These are phyloP conservation scores for Phialemoniopsis sp. DNA, from an alignment of 2,329 filamentous ascomycete genomes.

Conservation along the genomic window DNA sequence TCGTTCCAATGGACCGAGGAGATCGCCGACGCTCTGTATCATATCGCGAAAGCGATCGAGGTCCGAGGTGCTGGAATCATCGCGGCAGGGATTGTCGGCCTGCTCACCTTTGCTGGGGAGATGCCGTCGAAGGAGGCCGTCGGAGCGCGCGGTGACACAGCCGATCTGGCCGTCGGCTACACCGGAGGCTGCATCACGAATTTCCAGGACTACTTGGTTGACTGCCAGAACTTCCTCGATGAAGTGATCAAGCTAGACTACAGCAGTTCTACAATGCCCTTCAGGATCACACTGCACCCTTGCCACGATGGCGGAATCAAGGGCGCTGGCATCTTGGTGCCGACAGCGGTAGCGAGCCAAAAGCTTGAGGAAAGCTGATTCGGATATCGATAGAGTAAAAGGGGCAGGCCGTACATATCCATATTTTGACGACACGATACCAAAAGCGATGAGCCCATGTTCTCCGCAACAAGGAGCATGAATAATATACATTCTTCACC, in stretches of 20 bases:
- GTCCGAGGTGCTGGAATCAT: constrained; percentile 69
- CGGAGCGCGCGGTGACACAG: constrained; percentile 10
- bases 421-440: too few species aligned
- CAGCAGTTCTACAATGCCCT: constrained; percentile 24
- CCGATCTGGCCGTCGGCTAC: constrained; percentile 71
- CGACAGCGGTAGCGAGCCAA: constrained; percentile 28
- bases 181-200: constrained; percentile 78
- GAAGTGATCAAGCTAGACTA: constrained; percentile 38
- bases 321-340: constrained; percentile 57
- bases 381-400: too few species aligned
- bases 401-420: too few species aligned
- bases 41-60: constrained; percentile 67
- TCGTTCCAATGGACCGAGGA: constrained; percentile 60
- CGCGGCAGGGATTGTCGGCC: constrained; percentile 66
- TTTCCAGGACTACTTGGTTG: constrained; percentile 68
- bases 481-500: too few species aligned
- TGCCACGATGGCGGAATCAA: constrained; percentile 61
- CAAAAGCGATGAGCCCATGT: too few species aligned
- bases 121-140: constrained; percentile 30
- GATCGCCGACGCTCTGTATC: constrained; percentile 55
- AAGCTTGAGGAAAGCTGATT: too few species aligned
- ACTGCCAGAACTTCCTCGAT: constrained; percentile 68
- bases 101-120: constrained; percentile 66
- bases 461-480: too few species aligned
- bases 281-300: constrained; percentile 41